Conservation (phyloP, 345 rosid species). For the Brassica incana region DNA sequence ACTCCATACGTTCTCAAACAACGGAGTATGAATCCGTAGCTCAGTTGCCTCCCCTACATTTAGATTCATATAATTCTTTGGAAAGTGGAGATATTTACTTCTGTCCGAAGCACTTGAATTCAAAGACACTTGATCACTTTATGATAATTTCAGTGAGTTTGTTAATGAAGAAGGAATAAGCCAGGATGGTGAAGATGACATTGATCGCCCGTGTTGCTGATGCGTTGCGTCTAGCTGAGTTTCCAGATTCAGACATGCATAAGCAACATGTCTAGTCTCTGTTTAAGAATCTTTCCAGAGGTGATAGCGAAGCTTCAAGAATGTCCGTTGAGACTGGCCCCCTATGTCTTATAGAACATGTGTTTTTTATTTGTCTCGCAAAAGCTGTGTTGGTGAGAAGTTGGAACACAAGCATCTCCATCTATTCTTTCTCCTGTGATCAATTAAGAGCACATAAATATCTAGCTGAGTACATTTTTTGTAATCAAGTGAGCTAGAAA, state of each 20-base stretch:
- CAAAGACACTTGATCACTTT: background rate
- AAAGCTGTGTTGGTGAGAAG: constrained; percentile 96
- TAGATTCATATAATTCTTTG: background rate
- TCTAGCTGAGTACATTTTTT: background rate
- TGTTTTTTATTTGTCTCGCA: constrained; percentile 35
- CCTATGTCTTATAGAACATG: constrained; percentile 62
- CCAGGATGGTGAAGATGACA: constrained; percentile 94
- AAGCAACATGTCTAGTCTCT: constrained; percentile 92
- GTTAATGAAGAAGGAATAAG: background rate
- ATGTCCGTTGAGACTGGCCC: constrained; percentile 95
- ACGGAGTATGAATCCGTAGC: constrained; percentile 9
- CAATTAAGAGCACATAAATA: background rate
- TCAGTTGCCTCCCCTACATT: background rate
- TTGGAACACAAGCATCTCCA: constrained; percentile 75
- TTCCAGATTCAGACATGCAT: constrained; percentile 85
- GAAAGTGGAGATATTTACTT: background rate
- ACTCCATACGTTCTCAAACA: background rate
- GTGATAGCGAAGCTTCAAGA: constrained; percentile 87
- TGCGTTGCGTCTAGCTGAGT: constrained; percentile 86
- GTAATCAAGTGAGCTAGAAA: constrained; percentile 1
- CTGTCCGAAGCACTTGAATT: background rate
- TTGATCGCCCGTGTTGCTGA: constrained; percentile 98
- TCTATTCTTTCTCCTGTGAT: constrained; percentile 13
- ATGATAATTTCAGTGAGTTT: background rate
- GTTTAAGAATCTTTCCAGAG: constrained; percentile 90